Conservation (phyloP, 225 moss, liverwort and hornwort species). For the Pseudisothecium myosuroides region DNA sequence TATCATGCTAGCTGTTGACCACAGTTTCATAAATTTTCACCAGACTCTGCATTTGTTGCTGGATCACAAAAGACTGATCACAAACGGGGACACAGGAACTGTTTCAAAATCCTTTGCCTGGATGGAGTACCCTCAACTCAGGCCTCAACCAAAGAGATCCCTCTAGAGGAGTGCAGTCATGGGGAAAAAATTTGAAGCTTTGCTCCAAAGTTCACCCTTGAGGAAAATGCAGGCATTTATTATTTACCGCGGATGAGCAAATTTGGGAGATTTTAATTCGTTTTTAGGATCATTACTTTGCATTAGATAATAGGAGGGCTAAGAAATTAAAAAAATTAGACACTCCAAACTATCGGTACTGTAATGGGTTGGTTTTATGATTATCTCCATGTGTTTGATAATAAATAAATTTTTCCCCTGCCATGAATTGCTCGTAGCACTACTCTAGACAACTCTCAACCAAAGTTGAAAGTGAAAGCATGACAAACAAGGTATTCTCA, state of each 20-base stretch:
- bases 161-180: no score
- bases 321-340: not conserved
- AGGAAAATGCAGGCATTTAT: not conserved
- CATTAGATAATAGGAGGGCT: not conserved
- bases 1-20: not conserved
- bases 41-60: not conserved
- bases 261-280: not conserved
- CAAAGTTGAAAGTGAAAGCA: not conserved
- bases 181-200: not conserved
- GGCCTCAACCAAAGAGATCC: not conserved
- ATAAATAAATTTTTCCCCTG: not conserved
- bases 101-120: not conserved
- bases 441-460: not conserved
- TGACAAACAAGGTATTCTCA: not conserved
- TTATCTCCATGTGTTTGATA: not conserved
- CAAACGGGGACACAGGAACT: not conserved
- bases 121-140: not conserved
- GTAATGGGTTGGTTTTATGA: not conserved
- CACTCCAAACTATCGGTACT: not conserved
- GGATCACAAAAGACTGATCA: not conserved
- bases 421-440: accelerated
- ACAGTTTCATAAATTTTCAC: not conserved
- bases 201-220: not conserved
- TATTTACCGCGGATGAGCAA: not conserved
- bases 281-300: not conserved